Base-by-base conservation (phyloP, 345 rosid species). In the Gynandropsis gynandra region DNA sequence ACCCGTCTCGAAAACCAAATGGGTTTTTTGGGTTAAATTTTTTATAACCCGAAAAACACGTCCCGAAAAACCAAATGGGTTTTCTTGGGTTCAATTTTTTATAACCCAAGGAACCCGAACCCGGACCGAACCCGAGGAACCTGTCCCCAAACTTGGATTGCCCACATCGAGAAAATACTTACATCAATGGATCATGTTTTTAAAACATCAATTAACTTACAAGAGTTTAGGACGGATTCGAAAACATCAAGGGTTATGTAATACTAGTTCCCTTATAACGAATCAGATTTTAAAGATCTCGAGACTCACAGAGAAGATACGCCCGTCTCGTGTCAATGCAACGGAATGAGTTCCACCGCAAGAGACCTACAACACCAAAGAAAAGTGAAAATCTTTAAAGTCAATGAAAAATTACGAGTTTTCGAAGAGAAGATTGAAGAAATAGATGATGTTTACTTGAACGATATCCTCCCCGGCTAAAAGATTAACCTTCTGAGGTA, bases 311-410 rank as follows among this genome's bases (percentile, higher is more conserved):
- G 99, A 83, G 71, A 80, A 93, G 62, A 93, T 80, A 16, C 73
- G 79, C 43, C 99, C 99, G 13, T 81, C 87, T 10, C 75, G 66
- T 47, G 99, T 80, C 78, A 88, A 64, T 63, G 99, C 96, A 9
- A 93, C 97, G 2, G 99, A 93, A 57, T 93, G 99, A 27, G 99
- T 93, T 61, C 97, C 99, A 3, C 99, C 99, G 66, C 97, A 93
- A 59, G 99, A 93, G 36, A 88, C 82, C 99, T 88, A 64, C 37
- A 75, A 24, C 29, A 24, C 29, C 29, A 12, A 54, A 32, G 47
- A 47, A 65, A 56, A 24, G 49, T 9, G 17, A 14, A 20, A 18
- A n/a, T 58, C 36, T 46, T 24, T 40, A 8, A 56, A 29, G 46
- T 42, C 49, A 32, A 19, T 37, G 20, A 48, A 13, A 24, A 54